A percentile compares a stretch with the other conserved stretches of the same genome.
These are phyloP conservation scores for Maudiozyma turicensis DNA, from an alignment of 805 yeast species.

Conservation along the genomic window DNA sequence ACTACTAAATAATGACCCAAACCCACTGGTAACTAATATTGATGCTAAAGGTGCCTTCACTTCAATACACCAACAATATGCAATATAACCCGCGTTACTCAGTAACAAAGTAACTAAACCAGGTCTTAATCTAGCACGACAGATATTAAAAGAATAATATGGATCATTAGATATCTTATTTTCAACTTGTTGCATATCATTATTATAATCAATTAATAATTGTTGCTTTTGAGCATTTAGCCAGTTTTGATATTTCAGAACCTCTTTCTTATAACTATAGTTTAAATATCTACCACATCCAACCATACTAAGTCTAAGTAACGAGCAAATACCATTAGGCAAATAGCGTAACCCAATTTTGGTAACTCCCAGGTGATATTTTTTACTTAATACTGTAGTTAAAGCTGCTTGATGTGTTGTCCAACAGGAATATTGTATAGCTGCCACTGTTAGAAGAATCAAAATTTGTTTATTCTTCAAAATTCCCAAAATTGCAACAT, in stretches of 20 bases:
- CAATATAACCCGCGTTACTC: conserved; percentile 32
- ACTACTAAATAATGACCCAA: conserved; percentile 50
- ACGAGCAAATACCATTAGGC: conserved; percentile 65
- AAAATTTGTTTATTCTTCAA: conserved; percentile 36
- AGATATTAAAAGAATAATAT: conserved; percentile 40
- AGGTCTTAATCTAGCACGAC: conserved; percentile 44
- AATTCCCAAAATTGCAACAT: conserved; percentile 35
- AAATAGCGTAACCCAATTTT: conserved; percentile 63
- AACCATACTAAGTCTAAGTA: conserved; percentile 53
- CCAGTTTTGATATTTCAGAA: conserved; percentile 16
- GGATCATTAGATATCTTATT: conserved; percentile 17
- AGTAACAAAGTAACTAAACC: conserved; percentile 35
- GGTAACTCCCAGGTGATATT: conserved; percentile 43
- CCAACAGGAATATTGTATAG: conserved; percentile 61
- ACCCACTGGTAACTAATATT: conserved; percentile 47
- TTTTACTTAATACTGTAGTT: conserved; percentile 41
- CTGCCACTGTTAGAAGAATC: conserved; percentile 44
- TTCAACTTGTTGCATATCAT: conserved; percentile 11
- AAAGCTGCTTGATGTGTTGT: conserved; percentile 60
- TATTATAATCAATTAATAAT: conserved; percentile 13
- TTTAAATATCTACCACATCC: conserved; percentile 49
- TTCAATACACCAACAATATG: conserved; percentile 70
- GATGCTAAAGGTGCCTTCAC: conserved; percentile 39
- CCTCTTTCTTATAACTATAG: conserved; percentile 26
- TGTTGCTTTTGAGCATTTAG: conserved; percentile 8